These are phyloP conservation scores for Coniochaeta prunicola DNA, from an alignment of 2,329 filamentous ascomycete species.

Conservation along the genomic window DNA sequence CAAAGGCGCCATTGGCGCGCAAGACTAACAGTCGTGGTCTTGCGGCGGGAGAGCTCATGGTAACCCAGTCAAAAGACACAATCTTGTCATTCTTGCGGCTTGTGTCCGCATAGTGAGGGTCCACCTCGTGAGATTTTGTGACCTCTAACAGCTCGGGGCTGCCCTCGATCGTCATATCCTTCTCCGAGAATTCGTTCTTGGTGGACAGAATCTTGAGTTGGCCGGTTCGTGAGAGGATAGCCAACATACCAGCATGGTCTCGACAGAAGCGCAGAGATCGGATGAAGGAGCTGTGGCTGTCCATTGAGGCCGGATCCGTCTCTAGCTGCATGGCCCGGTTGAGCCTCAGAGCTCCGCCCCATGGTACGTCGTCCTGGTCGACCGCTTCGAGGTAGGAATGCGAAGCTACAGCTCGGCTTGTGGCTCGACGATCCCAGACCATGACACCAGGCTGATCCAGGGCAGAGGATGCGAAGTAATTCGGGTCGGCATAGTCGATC, in stretches of 20 bases:
- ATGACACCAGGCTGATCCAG: constrained; percentile 67
- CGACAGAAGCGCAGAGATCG: constrained; percentile 57
- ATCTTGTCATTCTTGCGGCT: constrained; percentile 51
- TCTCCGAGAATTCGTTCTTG: constrained; percentile 42
- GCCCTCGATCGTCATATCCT: constrained; percentile 30
- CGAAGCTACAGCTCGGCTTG: constrained; percentile 43
- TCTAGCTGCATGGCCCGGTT: constrained; percentile 50
- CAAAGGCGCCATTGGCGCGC: constrained; percentile 52
- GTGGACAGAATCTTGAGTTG: constrained; percentile 57
- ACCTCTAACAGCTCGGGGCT: constrained; percentile 55
- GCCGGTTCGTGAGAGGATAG: constrained; percentile 54
- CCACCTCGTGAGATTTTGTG: constrained; percentile 53
- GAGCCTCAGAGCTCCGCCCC: constrained; percentile 53
- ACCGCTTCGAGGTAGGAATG: constrained; percentile 48
- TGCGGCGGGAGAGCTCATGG: constrained; percentile 45
- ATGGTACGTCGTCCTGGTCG: constrained; percentile 54
- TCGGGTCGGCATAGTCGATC: constrained; percentile 72
- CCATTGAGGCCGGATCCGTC: constrained; percentile 37
- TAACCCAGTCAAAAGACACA: constrained; percentile 63
- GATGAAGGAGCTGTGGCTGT: constrained; percentile 54
- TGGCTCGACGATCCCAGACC: constrained; percentile 71
- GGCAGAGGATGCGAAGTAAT: constrained; percentile 78
- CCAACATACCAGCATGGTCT: constrained; percentile 53
- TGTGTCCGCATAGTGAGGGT: constrained; percentile 47
- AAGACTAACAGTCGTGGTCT: constrained; percentile 53